Conservation (phyloP, 2,329 filamentous ascomycete species). For the Myrmaecium sp. region DNA sequence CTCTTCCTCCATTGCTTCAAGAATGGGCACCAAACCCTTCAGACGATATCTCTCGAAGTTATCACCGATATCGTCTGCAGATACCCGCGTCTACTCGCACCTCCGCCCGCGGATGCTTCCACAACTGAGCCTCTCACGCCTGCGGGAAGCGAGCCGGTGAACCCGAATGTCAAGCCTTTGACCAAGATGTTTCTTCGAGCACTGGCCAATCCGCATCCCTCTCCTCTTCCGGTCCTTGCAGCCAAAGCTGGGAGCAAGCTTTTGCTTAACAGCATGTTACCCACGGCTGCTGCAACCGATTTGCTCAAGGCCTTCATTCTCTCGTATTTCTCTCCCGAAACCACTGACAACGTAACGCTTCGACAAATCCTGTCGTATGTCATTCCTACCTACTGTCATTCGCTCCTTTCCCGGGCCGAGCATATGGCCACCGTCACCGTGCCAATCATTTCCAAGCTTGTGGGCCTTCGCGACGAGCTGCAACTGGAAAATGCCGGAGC, state of each 20-base stretch:
- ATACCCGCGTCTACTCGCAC: constrained; percentile 63
- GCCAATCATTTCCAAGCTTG: constrained; percentile 55
- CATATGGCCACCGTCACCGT: constrained; percentile 62
- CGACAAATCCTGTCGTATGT: constrained; percentile 85
- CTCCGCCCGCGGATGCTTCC: constrained; percentile 24
- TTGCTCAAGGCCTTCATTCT: constrained; percentile 74
- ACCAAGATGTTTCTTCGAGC: constrained; percentile 77
- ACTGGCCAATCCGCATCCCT: constrained; percentile 46
- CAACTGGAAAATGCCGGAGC: constrained; percentile 58
- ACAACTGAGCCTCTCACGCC: constrained; percentile 12
- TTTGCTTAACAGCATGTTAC: constrained; percentile 59
- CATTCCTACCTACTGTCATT: constrained; percentile 86
- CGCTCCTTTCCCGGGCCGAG: constrained; percentile 62
- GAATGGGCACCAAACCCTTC: constrained; percentile 78
- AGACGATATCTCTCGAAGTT: constrained; percentile 81
- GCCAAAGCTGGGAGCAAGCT: constrained; percentile 74
- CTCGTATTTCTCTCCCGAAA: constrained; percentile 79
- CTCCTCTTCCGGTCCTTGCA: constrained; percentile 67
- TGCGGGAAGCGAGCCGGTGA: constrained; percentile 20
- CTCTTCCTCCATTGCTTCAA: constrained; percentile 93
- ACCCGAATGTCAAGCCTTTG: constrained; percentile 40
- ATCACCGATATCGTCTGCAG: constrained; percentile 85
- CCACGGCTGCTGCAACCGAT: constrained; percentile 33
- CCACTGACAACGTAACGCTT: constrained; percentile 61
- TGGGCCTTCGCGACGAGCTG: constrained; percentile 40